phyloP scores from a whole-genome alignment of 2,329 filamentous ascomycete genomes.

The Hymenoscyphus fructigenus region DNA sequence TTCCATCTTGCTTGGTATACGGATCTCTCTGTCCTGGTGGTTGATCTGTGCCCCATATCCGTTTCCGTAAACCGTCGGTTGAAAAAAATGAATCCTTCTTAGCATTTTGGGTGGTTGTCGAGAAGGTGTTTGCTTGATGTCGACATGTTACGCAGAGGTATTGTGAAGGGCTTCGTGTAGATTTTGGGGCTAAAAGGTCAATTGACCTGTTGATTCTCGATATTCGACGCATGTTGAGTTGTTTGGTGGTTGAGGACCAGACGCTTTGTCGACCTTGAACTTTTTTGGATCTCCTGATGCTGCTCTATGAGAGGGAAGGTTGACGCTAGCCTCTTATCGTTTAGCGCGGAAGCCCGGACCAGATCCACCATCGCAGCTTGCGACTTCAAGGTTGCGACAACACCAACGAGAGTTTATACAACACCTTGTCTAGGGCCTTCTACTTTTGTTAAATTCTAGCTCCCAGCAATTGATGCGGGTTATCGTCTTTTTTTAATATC shows the following conservation, averaged over 20 bases:
- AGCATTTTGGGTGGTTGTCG: slow-evolving; percentile 29
- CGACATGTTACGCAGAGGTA: slow-evolving; percentile 33
- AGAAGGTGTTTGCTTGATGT: slow-evolving; percentile 31
- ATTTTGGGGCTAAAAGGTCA: slow-evolving; percentile 26
- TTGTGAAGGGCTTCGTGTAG: slow-evolving; percentile 14
- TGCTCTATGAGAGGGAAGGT: background rate
- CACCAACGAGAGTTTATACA: background rate
- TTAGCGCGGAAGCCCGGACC: background rate
- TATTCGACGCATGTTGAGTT: slow-evolving; percentile 36
- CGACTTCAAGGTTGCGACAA: background rate
- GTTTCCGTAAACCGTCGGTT: slow-evolving; percentile 46
- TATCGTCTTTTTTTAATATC: background rate
- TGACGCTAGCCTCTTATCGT: background rate
- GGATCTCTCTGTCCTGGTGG: slow-evolving; percentile 49
- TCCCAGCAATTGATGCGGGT: background rate
- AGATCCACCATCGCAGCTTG: background rate
- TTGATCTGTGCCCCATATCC: slow-evolving; percentile 50
- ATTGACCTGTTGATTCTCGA: slow-evolving; percentile 33
- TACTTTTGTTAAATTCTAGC: too few species aligned
- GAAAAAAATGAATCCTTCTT: slow-evolving; percentile 30
- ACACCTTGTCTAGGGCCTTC: background rate
- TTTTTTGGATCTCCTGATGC: slow-evolving; percentile 22
- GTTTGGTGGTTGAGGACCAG: slow-evolving; percentile 9
- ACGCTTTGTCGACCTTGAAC: slow-evolving; percentile 10
- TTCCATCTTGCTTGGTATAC: slow-evolving; percentile 38